phyloP scores from a whole-genome alignment of 2,329 filamentous ascomycete genomes.

The Paradendryphiella salina region DNA sequence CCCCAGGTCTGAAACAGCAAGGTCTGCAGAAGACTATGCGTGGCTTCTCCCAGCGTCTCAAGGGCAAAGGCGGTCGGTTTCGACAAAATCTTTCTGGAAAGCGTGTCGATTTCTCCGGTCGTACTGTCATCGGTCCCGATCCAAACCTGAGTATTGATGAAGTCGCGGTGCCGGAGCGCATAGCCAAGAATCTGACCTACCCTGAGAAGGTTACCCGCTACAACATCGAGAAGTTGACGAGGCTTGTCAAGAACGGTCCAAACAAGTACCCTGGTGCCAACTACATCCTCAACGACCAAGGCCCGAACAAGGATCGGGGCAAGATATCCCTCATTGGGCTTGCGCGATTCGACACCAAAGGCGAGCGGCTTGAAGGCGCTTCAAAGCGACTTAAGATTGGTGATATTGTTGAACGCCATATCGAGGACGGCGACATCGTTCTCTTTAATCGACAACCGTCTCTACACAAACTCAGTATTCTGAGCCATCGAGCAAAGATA shows the following conservation, averaged over 20 bases:
- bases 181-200: constrained; percentile 96
- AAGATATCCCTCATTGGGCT: constrained; percentile 70
- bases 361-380: constrained; percentile 69
- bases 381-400: constrained; percentile 77
- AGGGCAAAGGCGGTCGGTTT: constrained; percentile 97
- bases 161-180: constrained; percentile 85
- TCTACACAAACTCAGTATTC: constrained; percentile 97
- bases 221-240: constrained; percentile 79
- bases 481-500: constrained; percentile 91
- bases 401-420: constrained; percentile 89
- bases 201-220: constrained; percentile 84
- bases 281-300: constrained; percentile 68
- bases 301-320: constrained; percentile 54
- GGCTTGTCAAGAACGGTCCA: constrained; percentile 74
- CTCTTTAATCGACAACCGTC: constrained; percentile 98
- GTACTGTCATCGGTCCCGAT: constrained; percentile 96
- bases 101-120: constrained; percentile 95
- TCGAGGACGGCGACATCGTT: constrained; percentile 93
- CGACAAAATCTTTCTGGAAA: constrained; percentile 96
- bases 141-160: constrained; percentile 92
- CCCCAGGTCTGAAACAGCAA: constrained; percentile 86
- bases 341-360: constrained; percentile 35
- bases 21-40: constrained; percentile 86
- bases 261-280: constrained; percentile 87
- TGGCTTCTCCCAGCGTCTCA: constrained; percentile 91